phyloP scores from a whole-genome alignment of 2,329 filamentous ascomycete genomes.

The Sarocladium oryzae region DNA sequence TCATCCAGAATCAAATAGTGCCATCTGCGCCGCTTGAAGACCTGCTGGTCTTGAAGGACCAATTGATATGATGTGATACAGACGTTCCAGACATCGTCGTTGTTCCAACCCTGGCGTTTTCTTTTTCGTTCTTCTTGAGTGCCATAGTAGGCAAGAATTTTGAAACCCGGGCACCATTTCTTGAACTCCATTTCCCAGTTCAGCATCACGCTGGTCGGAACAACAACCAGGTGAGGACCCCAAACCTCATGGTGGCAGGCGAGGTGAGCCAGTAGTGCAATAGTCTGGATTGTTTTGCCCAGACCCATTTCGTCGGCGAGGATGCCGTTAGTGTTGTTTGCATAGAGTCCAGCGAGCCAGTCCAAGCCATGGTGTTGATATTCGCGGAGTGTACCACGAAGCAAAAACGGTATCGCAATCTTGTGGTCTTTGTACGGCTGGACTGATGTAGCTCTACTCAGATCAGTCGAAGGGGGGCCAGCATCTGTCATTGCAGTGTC shows the following conservation, averaged over 20 bases:
- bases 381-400: conserved; percentile 84
- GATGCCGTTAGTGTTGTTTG: conserved; percentile 90
- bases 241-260: conserved; percentile 86
- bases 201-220: conserved; percentile 95
- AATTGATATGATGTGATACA: conserved; percentile 97
- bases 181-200: conserved; percentile 99
- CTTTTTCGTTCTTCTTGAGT: conserved; percentile 84
- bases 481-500: neutral
- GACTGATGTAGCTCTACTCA: conserved; percentile 29
- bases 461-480: conserved; percentile 9
- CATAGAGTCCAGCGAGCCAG: conserved; percentile 91
- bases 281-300: conserved; percentile 97
- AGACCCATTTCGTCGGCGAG: conserved; percentile 97
- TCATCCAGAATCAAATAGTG: conserved; percentile 98
- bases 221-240: conserved; percentile 93
- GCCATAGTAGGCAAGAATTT: conserved; percentile 95
- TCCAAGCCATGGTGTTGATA: conserved; percentile 97
- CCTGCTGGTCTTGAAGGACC: conserved; percentile 86
- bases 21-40: conserved; percentile 89
- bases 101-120: conserved; percentile 89
- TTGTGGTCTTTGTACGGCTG: conserved; percentile 37
- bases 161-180: conserved; percentile 97
- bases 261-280: conserved; percentile 84
- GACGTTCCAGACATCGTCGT: conserved; percentile 92
- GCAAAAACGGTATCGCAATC: conserved; percentile 71